Percentiles rank a stretch among this genome's conserved stretches.
Evolutionary conservation across 345 rosid genomes (phyloP).

Genomic region (Citrus trifoliata): DNA sequence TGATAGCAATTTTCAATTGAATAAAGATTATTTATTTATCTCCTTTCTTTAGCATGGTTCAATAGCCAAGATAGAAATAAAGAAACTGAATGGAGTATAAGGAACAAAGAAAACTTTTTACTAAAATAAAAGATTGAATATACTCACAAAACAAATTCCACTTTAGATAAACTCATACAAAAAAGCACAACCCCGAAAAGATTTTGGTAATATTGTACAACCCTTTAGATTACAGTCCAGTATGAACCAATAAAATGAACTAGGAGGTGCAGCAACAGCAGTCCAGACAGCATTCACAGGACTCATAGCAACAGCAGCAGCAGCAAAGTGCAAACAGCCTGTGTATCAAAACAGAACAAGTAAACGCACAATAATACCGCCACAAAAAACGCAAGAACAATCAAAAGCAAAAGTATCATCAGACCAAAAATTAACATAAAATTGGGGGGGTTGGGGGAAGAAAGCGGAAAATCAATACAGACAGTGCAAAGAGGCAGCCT

Average conservation of each 20-base stretch:
- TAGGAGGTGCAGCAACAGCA: conserved; percentile 31
- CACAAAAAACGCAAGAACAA: not conserved
- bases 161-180: not conserved
- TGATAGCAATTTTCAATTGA: not conserved
- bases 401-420: not conserved
- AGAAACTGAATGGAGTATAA: not conserved
- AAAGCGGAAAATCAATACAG: not conserved
- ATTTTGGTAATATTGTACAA: no score
- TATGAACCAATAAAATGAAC: not conserved
- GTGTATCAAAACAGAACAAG: conserved; percentile 10
- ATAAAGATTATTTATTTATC: not conserved
- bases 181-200: not conserved
- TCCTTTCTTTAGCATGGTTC: not conserved
- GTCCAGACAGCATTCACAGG: conserved; percentile 35
- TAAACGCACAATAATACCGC: not conserved
- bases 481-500: conserved; percentile 48
- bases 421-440: not conserved
- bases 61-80: not conserved
- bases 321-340: conserved; percentile 38
- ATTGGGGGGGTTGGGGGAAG: fast-evolving
- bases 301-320: conserved; percentile 46
- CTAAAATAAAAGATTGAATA: not conserved
- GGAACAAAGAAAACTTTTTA: not conserved
- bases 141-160: not conserved
- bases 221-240: not conserved